These are phyloP conservation scores for Dothistroma pini DNA, from an alignment of 2,329 filamentous ascomycete species.

Conservation along the genomic window DNA sequence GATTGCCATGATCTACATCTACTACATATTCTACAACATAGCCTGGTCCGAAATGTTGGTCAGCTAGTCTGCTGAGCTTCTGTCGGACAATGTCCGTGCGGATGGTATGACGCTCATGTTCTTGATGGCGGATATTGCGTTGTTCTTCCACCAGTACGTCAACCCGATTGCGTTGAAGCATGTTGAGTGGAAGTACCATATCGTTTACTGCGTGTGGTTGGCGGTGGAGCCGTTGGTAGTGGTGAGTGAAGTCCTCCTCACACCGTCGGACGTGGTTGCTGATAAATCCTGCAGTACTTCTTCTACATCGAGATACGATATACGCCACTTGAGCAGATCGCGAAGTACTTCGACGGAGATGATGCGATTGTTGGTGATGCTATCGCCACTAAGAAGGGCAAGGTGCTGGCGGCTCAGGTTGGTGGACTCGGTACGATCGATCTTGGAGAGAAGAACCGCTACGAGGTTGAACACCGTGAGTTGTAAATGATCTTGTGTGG, in stretches of 20 bases:
- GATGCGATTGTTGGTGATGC: conserved; percentile 38
- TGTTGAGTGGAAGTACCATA: conserved; percentile 33
- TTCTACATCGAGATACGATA: conserved; percentile 44
- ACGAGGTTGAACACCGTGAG: conserved; percentile 27
- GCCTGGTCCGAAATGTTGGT: conserved; percentile 44
- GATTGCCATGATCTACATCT: conserved; percentile 35
- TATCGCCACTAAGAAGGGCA: conserved; percentile 35
- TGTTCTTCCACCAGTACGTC: conserved; percentile 43
- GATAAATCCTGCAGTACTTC: conserved; percentile 16
- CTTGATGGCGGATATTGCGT: conserved; percentile 43
- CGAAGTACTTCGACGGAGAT: conserved; percentile 45
- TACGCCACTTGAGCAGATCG: conserved; percentile 46
- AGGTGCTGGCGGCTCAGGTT: conserved; percentile 26
- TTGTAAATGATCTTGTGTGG: conserved; percentile 8
- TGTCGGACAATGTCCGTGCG: conserved; percentile 47
- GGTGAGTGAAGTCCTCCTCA: neutral
- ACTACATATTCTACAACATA: conserved; percentile 38
- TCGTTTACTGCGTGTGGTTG: conserved; percentile 34
- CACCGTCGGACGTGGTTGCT: neutral
- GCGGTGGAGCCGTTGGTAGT: conserved; percentile 33
- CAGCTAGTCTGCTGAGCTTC: conserved; percentile 46
- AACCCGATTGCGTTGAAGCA: conserved; percentile 31
- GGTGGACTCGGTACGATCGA: conserved; percentile 25
- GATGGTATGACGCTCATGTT: conserved; percentile 45
- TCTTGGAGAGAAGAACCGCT: conserved; percentile 20